Base-by-base conservation (phyloP, 164 flowering plant genomes). In the Cinnamomum micranthum region DNA sequence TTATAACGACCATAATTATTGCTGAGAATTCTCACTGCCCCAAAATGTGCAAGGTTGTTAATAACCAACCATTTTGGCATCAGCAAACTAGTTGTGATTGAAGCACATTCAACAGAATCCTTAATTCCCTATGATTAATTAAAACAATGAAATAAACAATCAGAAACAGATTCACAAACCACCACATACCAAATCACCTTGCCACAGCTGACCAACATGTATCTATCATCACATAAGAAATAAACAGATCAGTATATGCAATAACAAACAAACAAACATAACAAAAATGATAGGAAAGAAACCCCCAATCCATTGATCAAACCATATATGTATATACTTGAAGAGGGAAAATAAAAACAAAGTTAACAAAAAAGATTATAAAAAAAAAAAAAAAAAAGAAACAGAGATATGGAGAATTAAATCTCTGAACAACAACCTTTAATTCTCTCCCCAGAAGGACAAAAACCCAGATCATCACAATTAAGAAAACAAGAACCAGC, bases 241-340 rank as follows among this genome's bases (percentile, higher is more conserved):
- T 15, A 15, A 15, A 55, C 60, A 20, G 60, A 20, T 12, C 60
- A 55, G 2, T 55, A 55, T 11, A 55, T 15, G 6, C 20, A 55
- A 55, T 41, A 6, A 14, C 6, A 55, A 17, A 3, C 59, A 52
- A 52, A 13, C 6, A 55, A 17, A 3, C 59, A 52, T 15, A 13
- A 55, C 6, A 20, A 55, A 55, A 55, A 55, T 55, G 4, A 20
- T 15, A 55, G 1, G 6, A n/a, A 41, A 69, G 25, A 12, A 41
- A 69, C 33, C 52, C n/a, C 69, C 31, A 65, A 75, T 70, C 50
- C 73, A 75, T 75, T 63, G 70, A 75, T 28, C 68, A 70, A 70
- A 70, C 73, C 73, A 73, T 70, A 70, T 68, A 63, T 60, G 68
- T 76, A 25, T 76, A 50, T 41, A 41, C 47, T 41, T 41, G 47